These are phyloP conservation scores for Dipodascus geniculatus DNA, from an alignment of 805 yeast genomes.

Conservation along the genomic window DNA sequence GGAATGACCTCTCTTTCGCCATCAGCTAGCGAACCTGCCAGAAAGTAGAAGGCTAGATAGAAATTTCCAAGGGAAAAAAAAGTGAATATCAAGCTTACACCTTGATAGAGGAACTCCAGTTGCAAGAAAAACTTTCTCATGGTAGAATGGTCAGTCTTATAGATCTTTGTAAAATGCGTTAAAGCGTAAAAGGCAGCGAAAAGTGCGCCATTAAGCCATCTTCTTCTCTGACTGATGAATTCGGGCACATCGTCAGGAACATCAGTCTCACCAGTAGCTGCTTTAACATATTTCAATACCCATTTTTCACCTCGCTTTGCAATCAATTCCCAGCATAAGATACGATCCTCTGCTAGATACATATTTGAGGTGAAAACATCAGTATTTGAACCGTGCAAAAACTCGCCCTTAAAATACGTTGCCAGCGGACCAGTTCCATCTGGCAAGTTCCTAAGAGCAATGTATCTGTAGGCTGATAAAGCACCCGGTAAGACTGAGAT, in stretches of 20 bases:
- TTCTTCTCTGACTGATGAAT: slow-evolving; percentile 88
- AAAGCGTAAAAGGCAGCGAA: slow-evolving; percentile 92
- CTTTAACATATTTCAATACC: slow-evolving; percentile 84
- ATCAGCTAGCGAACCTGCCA: slow-evolving; percentile 71
- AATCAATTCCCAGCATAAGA: slow-evolving; percentile 90
- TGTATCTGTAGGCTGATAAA: slow-evolving; percentile 81
- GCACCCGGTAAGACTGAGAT: slow-evolving; percentile 95
- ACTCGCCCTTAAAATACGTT: slow-evolving; percentile 86
- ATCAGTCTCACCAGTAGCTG: slow-evolving; percentile 93
- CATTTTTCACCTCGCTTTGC: slow-evolving; percentile 76
- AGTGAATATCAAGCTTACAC: slow-evolving; percentile 66
- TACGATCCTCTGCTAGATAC: slow-evolving; percentile 96
- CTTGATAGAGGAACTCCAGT: slow-evolving; percentile 81
- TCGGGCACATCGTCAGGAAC: slow-evolving; percentile 94
- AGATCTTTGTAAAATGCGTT: slow-evolving; percentile 72
- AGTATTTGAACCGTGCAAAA: slow-evolving; percentile 41
- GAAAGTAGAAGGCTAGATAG: slow-evolving; percentile 82
- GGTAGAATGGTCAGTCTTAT: slow-evolving; percentile 78
- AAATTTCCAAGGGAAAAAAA: slow-evolving; percentile 90
- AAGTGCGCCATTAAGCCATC: slow-evolving; percentile 97
- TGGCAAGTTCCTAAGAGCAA: slow-evolving; percentile 71
- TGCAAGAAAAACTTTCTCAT: slow-evolving; percentile 74
- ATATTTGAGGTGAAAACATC: slow-evolving; percentile 92
- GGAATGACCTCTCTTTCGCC: slow-evolving; percentile 28
- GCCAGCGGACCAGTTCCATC: slow-evolving; percentile 89